These are phyloP conservation scores for Chaetomium fimeti DNA, from an alignment of 495 filamentous ascomycete species.

Conservation along the genomic window DNA sequence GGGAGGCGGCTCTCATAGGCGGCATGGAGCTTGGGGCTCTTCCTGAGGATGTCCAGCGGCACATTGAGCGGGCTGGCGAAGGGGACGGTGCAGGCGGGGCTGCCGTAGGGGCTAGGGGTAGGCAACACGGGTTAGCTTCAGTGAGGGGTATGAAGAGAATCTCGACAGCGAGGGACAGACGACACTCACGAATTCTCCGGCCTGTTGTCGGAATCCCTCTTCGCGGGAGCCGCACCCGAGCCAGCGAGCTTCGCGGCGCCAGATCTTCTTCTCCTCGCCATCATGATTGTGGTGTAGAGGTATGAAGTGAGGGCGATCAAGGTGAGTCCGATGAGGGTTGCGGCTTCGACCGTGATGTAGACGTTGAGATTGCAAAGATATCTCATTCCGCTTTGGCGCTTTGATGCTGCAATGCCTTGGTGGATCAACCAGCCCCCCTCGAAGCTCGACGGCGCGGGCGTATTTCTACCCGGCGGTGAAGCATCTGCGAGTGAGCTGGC, in stretches of 20 bases:
- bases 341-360: conserved; percentile 34
- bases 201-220: conserved; percentile 29
- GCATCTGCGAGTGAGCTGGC: conserved; percentile 12
- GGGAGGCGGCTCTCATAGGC: conserved; percentile 34
- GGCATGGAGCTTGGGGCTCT: conserved; percentile 36
- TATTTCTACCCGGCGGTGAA: conserved; percentile 18
- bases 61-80: conserved; percentile 36
- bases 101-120: conserved; percentile 33
- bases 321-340: conserved; percentile 32
- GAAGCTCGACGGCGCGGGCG: neutral
- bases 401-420: conserved; percentile 16
- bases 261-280: conserved; percentile 36
- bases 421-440: conserved; percentile 2
- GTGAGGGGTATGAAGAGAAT: neutral
- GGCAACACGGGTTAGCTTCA: conserved; percentile 16
- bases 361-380: conserved; percentile 28
- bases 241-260: conserved; percentile 21
- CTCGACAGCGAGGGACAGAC: neutral
- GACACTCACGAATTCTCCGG: conserved; percentile 37
- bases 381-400: conserved; percentile 27
- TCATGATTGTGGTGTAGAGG: conserved; percentile 30
- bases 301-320: conserved; percentile 28
- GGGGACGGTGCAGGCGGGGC: conserved; percentile 34
- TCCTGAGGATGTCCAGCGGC: conserved; percentile 34
- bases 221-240: conserved; percentile 11